A percentile compares a stretch with the other conserved stretches of the same genome.
These are phyloP conservation scores for Claviceps sp. DNA, from an alignment of 2,329 filamentous ascomycete genomes.

Conservation along the genomic window DNA sequence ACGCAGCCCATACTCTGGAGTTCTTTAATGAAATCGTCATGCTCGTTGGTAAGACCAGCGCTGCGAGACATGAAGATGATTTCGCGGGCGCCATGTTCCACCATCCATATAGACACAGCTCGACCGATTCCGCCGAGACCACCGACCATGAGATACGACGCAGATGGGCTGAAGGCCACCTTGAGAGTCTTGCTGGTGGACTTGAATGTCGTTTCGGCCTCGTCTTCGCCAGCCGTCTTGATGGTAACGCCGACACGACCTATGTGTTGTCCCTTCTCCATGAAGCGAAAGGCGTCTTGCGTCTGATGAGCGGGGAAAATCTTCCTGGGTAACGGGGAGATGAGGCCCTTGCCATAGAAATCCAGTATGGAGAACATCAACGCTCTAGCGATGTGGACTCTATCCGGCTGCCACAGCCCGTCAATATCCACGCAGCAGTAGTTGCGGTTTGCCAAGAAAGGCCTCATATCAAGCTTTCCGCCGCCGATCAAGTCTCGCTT, in stretches of 20 bases:
- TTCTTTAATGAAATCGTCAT: slow-evolving; percentile 9
- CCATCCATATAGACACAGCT: slow-evolving; percentile 9
- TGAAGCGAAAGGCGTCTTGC: not conserved
- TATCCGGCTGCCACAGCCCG: not conserved
- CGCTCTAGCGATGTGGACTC: not conserved
- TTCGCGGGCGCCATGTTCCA: slow-evolving; percentile 13
- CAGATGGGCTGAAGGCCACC: slow-evolving; percentile 2
- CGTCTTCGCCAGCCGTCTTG: not conserved
- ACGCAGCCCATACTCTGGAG: slow-evolving; percentile 9
- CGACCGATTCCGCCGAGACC: slow-evolving; percentile 11
- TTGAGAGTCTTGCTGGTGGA: not conserved
- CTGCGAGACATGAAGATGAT: slow-evolving; percentile 13
- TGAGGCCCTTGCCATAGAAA: not conserved
- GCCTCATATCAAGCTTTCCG: slow-evolving; percentile 27
- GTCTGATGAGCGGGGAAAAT: not conserved
- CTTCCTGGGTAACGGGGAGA: not conserved
- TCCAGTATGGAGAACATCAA: not conserved
- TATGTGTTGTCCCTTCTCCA: not conserved
- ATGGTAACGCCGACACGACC: not conserved
- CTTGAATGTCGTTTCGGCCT: not conserved
- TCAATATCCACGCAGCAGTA: not conserved
- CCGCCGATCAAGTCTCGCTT: slow-evolving; percentile 21
- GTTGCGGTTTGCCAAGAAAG: not conserved
- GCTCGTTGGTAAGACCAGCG: not conserved
- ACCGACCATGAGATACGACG: slow-evolving; percentile 11